Evolutionary conservation across 73 alveolate genomes (phyloP).

Genomic region (Symbiodinium natans): DNA sequence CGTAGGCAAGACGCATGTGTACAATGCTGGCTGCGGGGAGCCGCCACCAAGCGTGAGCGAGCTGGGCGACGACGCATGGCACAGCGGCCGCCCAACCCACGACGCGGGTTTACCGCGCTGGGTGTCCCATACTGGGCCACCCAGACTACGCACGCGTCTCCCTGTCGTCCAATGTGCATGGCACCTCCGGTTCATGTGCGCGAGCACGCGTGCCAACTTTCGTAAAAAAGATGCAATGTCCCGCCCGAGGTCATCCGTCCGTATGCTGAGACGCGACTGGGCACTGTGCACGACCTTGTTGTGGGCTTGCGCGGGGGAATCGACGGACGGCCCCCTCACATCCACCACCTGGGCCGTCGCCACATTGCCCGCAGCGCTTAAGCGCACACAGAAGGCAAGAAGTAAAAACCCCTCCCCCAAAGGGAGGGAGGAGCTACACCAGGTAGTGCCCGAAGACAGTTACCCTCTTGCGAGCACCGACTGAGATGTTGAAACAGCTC

Average conservation of each 20-base stretch:
- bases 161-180: neutral
- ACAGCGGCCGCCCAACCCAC: neutral
- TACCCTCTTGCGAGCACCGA: too few relatives aligned
- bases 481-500: too few relatives aligned
- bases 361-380: too few relatives aligned
- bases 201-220: neutral
- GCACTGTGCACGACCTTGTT: neutral
- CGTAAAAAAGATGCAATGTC: neutral
- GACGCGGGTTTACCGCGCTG: neutral
- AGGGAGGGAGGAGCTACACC: too few relatives aligned
- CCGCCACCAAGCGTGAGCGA: neutral
- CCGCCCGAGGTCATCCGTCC: neutral
- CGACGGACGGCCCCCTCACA: too few relatives aligned
- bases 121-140: neutral
- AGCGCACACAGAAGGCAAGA: too few relatives aligned
- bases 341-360: too few relatives aligned
- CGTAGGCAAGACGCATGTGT: neutral
- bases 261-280: neutral
- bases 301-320: too few relatives aligned
- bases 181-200: neutral
- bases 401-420: too few relatives aligned
- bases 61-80: neutral
- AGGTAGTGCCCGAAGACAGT: too few relatives aligned
- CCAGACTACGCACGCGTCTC: neutral
- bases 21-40: too few relatives aligned